Base-by-base conservation (phyloP, 768 basidiomycete species). In the Epithele typhae region DNA sequence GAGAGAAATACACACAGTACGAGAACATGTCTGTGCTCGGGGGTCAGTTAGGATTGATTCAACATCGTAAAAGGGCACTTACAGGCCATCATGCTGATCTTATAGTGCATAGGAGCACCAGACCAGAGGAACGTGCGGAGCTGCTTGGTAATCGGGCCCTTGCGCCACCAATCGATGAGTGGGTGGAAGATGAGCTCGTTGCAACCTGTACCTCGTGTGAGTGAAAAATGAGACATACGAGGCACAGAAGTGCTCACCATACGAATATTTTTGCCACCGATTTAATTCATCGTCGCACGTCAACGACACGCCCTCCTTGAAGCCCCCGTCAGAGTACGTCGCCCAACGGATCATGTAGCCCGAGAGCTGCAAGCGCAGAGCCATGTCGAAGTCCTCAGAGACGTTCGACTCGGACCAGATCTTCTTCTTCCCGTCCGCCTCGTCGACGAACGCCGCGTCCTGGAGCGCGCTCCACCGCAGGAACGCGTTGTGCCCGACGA, bases 261-360 rank as follows among this genome's bases (percentile, higher is more conserved):
- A 88, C 0, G 84, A 72, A 51, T 89, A 90, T 61, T 93, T 95
- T 52, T 93, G 89, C 92, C 92, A 95, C 2, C 92, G 67, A 56
- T 93, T 93, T 8, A 95, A 68, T 62, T 95, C 92, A 58, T 95
- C 92, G 42, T 92, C 90, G 45, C 82, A 82, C 0, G 92, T 93
- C 14, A 95, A 69, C 0, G 86, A 88, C 17, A 95, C 92, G 52
- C 92, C 92, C 59, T 95, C 92, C 68, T 92, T 87, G 72, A 93
- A 94, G 2, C 80, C 86, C 38, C 89, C 82, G 18, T 86, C 76
- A 1, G 81, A 84, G 63, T 94, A 94, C 0, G 87, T 88, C 23
- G 90, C 84, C 91, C 87, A 85, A 37, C 86, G 82, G 53, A 90
- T 87, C 53, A 78, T 80, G 60, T 87, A 89, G 0, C 83, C 86